Percentiles rank a stretch among this genome's conserved stretches.
These are phyloP conservation scores for Neurospora sp. DNA, from an alignment of 495 filamentous ascomycete species.

Conservation along the genomic window DNA sequence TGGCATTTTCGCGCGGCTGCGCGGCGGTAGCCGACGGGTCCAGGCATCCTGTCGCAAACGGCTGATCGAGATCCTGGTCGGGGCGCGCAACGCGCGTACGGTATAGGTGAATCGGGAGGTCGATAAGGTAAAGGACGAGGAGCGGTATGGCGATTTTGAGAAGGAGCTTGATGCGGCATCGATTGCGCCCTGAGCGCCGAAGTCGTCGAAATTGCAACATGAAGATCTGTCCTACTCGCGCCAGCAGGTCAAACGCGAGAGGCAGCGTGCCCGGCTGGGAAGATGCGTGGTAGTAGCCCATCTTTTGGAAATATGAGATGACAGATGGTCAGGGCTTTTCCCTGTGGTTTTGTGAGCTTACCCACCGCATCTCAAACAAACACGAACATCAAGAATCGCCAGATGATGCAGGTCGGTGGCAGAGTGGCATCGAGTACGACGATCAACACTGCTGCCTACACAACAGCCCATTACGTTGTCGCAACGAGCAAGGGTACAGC, in stretches of 20 bases:
- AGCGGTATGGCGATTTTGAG: neutral
- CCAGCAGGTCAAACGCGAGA: neutral
- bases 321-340: neutral
- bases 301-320: neutral
- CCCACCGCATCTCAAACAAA: neutral
- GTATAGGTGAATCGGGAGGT: conserved; percentile 20
- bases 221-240: neutral
- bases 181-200: neutral
- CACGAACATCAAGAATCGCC: neutral
- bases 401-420: neutral
- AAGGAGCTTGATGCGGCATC: neutral
- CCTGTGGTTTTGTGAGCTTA: neutral
- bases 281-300: neutral
- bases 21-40: conserved; percentile 35
- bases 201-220: neutral
- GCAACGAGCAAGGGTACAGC: neutral
- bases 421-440: neutral
- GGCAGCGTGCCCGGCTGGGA: neutral
- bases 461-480: neutral
- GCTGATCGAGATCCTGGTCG: conserved; percentile 27
- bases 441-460: neutral
- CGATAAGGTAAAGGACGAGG: conserved; percentile 9
- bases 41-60: conserved; percentile 34
- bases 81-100: conserved; percentile 24
- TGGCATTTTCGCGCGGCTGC: conserved; percentile 70